Base-by-base conservation (phyloP, 2,329 filamentous ascomycete genomes). In the Verticillium isaacii region DNA sequence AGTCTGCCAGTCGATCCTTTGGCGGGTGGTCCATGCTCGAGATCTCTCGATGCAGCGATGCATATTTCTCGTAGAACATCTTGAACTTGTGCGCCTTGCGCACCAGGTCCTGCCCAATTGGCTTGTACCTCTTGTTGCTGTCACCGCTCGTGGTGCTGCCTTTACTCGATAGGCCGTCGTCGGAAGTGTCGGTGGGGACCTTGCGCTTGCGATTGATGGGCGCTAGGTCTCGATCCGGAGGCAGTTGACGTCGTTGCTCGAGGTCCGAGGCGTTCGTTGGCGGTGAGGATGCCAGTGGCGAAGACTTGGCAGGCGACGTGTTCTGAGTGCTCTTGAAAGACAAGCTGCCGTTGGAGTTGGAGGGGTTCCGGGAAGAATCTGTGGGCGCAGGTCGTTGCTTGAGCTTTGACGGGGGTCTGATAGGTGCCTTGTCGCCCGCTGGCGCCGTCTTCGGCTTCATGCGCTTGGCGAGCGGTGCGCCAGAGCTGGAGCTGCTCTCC, bases 221-320 rank as follows among this genome's bases (percentile, higher is more conserved):
- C n/a, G 70, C 64, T 58, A 71, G 65, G 11, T 36, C 34, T 36
- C 34, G 34, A 55, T 76, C 67, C 66, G 68, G 23, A 14, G 59
- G 59, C 19, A 71, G 73, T 55, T 75, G 71, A 6, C 58, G 58
- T 7, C 58, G 58, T 25, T 54, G 76, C 34, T 87, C 85, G 41
- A 88, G 73, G 62, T 89, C 86, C 1, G 85, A 88, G 1, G 85
- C 86, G 65, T 88, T 89, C 8, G 86, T 88, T 0, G 86, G 86
- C 14, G 86, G 85, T 7, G 86, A 88, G 1, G 85, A 85, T n/a
- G 85, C 85, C 19, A 89, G 75, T 4, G 86, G 86, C 11, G 86
- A 89, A 2, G 86, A 88, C 70, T 89, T 89, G 58, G 78, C 78
- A 0, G 85, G 85, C 7, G 85, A 87, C 0, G 81, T 87, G 64